phyloP scores from a whole-genome alignment of 495 filamentous ascomycete genomes.

The Aspergillus sparsus region DNA sequence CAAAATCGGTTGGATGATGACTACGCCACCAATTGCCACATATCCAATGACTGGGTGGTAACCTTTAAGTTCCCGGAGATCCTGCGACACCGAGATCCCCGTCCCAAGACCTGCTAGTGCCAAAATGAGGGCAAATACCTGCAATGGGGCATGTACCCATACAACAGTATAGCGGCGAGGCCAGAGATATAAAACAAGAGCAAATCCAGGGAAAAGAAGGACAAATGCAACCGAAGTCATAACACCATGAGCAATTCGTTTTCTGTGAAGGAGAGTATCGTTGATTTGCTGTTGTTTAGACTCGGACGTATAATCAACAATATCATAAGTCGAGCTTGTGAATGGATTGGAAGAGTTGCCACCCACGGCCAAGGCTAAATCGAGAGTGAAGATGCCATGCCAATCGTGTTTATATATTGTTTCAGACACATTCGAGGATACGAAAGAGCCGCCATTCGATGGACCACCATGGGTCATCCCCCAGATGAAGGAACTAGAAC shows the following conservation, averaged over 20 bases:
- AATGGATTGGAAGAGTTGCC: conserved; percentile 63
- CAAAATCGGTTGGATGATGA: conserved; percentile 61
- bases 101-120: conserved; percentile 61
- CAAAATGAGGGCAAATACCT: conserved; percentile 52
- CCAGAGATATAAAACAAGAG: conserved; percentile 44
- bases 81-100: conserved; percentile 53
- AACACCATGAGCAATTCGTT: conserved; percentile 39
- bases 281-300: conserved; percentile 22
- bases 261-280: conserved; percentile 25
- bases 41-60: conserved; percentile 56
- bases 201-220: conserved; percentile 48
- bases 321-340: conserved; percentile 19
- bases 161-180: conserved; percentile 32
- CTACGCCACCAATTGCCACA: conserved; percentile 52
- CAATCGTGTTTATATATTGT: conserved; percentile 58
- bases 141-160: conserved; percentile 59
- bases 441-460: conserved; percentile 51
- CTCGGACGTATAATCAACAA: conserved; percentile 13
- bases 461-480: conserved; percentile 54
- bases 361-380: conserved; percentile 56
- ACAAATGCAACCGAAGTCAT: conserved; percentile 38
- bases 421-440: conserved; percentile 47
- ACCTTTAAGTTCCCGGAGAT: conserved; percentile 23
- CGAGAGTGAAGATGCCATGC: conserved; percentile 53
- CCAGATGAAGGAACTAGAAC: conserved; percentile 58